Evolutionary conservation across 1,139 yeast genomes (phyloP), one percentile per base, ranked within the genome.

Genomic region (Sugiyamaella grinbergsii): DNA sequence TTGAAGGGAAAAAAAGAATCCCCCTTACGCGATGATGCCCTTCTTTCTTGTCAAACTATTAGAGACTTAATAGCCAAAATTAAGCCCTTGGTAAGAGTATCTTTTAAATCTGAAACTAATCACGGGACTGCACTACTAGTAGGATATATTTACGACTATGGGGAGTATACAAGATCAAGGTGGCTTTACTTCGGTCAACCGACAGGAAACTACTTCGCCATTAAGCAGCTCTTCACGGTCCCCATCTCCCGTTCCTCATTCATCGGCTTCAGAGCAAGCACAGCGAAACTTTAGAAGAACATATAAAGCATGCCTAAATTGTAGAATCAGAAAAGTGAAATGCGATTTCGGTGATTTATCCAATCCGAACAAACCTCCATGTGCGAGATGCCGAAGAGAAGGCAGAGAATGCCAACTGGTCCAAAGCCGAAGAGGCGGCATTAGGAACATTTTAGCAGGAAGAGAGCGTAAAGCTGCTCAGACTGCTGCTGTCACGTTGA

Each of bases 291-390:
- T 43, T 31, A 38, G 54, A 58, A 69, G 97, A 54, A 83, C 84
- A 58, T 90, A 86, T 67, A 77, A 81, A 54, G 97, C 97, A 0
- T 90, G 97, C 62, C 70, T 85, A 47, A 86, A 83, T 67, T 90
- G 97, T 66, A 77, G 96, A 11, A 79, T 82, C 7, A 78, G 95
- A 33, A 90, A 90, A 63, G 88, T 87, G 43, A 83, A 83, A 62
- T 90, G 97, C 70, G 95, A 88, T 62, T 69, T 89, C 57, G 96
- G 95, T 1, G 81, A 83, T 3, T 80, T 82, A 10, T 85, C 83
- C 52, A 76, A 76, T 52, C 96, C 96, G 0, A 75, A 77, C 48
- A 82, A 81, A 6, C 95, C 95, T 5, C 94, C 94, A 16, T 91
- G 98, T 74, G 84, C 82, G 2, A 71, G 97, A 49, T 90, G 97